Base-by-base conservation (phyloP, 2,329 filamentous ascomycete species). In the Rasamsonia emersonii region DNA sequence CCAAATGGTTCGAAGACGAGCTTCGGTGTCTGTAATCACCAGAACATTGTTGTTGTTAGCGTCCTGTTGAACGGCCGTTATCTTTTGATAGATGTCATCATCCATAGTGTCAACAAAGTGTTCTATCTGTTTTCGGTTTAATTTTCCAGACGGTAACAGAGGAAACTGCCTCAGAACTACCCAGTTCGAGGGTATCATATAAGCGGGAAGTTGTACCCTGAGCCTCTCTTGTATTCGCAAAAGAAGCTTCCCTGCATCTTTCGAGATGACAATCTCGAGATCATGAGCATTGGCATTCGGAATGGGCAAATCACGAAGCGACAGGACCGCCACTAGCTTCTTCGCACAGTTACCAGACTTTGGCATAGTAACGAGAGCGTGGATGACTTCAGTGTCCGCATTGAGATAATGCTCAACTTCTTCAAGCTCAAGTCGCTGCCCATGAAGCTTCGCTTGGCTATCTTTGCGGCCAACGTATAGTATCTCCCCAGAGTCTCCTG, bases 391-490 rank as follows among this genome's bases (percentile, higher is more conserved):
- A 9, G 19, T 6, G n/a, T 29, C 17, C 13, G 6, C 16, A n/a
- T 11, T 35, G 26, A 24, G 20, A 18, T 58, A 59, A 41, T 50
- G 48, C 45, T 54, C 67, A 30, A 61, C 61, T 44, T 60, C 64
- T 21, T 51, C 61, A 35, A 74, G 62, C 54, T 75, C 79, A 25
- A 77, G 68, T 25, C 75, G 59, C 42, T 70, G 75, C 14, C 79
- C 79, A 3, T 63, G 60, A 11, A 79, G 53, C 53, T 80, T 79
- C 33, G 76, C 68, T 47, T 75, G 75, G 17, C 66, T 65, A 40
- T 79, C 75, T 40, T 71, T 73, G 19, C 77, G 64, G 2, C 73
- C 73, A 8, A 75, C 11, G 24, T 37, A 51, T 15, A 50, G 13
- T 5, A 31, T 21, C 13, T 31, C 28, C 35, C 58, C 43, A 9